Evolutionary conservation across 202 grass and related monocot species (phyloP).

Genomic region (Eragrostis tef): DNA sequence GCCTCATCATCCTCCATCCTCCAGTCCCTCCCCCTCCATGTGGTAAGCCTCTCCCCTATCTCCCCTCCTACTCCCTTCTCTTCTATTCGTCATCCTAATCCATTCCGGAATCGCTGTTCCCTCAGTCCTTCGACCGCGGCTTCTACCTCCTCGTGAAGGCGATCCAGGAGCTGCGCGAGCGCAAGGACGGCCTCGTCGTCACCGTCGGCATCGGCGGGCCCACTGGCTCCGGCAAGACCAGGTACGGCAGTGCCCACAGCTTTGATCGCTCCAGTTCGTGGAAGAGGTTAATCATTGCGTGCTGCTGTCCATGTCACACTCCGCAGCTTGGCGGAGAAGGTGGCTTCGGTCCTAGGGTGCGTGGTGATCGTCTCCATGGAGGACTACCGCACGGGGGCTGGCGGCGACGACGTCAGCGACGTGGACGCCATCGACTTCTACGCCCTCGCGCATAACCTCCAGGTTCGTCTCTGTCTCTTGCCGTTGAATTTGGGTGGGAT

Average conservation of each 20-base stretch:
- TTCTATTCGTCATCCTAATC: slow-evolving; percentile 34
- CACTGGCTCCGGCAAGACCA: slow-evolving; percentile 92
- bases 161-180: slow-evolving; percentile 94
- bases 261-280: background rate
- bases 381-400: slow-evolving; percentile 76
- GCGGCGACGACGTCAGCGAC: slow-evolving; percentile 76
- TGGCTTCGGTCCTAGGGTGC: slow-evolving; percentile 85
- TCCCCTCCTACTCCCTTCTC: background rate
- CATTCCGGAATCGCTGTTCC: background rate
- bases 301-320: slow-evolving; percentile 12
- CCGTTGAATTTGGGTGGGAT: slow-evolving; percentile 39
- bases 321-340: slow-evolving; percentile 88
- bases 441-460: slow-evolving; percentile 65
- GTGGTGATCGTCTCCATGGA: slow-evolving; percentile 94
- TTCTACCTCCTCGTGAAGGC: slow-evolving; percentile 95
- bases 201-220: slow-evolving; percentile 90
- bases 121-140: slow-evolving; percentile 91
- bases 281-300: background rate
- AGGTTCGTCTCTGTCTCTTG: slow-evolving; percentile 54
- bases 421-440: slow-evolving; percentile 77
- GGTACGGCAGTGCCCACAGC: slow-evolving; percentile 39
- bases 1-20: slow-evolving; percentile 82
- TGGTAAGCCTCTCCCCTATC: slow-evolving; percentile 56
- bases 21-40: slow-evolving; percentile 89
- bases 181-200: slow-evolving; percentile 85